A percentile compares a stretch with the other conserved stretches of the same genome.
phyloP scores from a whole-genome alignment of 2,329 filamentous ascomycete genomes.

The Fonsecaea multimorphosa region DNA sequence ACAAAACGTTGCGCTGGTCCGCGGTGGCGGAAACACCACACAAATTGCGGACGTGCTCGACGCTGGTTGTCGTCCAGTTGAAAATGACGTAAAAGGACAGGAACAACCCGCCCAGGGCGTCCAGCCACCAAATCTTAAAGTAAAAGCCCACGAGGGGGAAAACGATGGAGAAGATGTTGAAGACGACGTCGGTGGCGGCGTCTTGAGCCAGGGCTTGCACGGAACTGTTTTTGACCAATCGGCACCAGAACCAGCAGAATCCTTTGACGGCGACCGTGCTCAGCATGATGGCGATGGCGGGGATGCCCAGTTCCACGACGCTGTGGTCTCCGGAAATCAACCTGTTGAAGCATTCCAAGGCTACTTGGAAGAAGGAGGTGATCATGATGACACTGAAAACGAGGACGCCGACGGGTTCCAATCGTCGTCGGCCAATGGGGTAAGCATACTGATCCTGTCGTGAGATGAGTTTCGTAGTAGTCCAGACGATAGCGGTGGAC shows the following conservation, averaged over 20 bases:
- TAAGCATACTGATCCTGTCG: conserved; percentile 76
- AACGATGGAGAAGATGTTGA: conserved; percentile 87
- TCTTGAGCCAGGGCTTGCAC: conserved; percentile 79
- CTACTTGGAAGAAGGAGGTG: conserved; percentile 80
- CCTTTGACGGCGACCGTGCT: conserved; percentile 82
- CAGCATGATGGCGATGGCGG: conserved; percentile 80
- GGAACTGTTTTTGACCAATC: conserved; percentile 81
- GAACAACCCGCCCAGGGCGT: conserved; percentile 76
- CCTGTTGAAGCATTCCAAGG: conserved; percentile 70
- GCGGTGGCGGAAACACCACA: conserved; percentile 79
- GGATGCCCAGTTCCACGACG: conserved; percentile 73
- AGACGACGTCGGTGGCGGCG: conserved; percentile 79
- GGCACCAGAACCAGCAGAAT: conserved; percentile 84
- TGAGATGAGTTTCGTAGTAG: conserved; percentile 75
- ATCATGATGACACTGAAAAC: conserved; percentile 88
- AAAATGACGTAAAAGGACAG: conserved; percentile 80
- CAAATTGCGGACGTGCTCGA: conserved; percentile 79
- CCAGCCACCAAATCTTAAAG: conserved; percentile 80
- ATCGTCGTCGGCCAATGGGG: conserved; percentile 75
- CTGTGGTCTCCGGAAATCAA: conserved; percentile 66
- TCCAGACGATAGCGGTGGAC: conserved; percentile 80
- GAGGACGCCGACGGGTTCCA: conserved; percentile 80
- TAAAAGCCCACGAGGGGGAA: conserved; percentile 84
- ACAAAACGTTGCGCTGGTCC: conserved; percentile 80
- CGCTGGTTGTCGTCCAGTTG: conserved; percentile 77